Percentiles rank a stretch among this genome's conserved stretches.
These are phyloP conservation scores for Diaporthe velutina DNA, from an alignment of 2,329 filamentous ascomycete species.

Conservation along the genomic window DNA sequence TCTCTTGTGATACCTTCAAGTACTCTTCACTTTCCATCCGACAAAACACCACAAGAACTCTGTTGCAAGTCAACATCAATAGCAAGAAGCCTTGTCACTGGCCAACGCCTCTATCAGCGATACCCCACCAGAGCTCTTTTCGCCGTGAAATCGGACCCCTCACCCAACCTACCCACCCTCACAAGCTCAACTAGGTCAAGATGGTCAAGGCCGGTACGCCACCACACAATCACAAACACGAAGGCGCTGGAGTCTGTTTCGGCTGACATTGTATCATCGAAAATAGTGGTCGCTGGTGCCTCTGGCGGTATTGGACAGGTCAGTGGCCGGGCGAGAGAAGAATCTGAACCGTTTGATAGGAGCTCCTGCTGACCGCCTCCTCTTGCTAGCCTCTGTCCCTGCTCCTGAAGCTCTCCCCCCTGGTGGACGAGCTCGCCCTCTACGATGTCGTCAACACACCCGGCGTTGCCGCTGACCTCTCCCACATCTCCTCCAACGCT, in stretches of 20 bases:
- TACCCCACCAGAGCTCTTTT: conserved; percentile 38
- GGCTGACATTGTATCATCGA: conserved; percentile 31
- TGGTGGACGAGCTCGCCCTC: conserved; percentile 91
- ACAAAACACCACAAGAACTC: neutral
- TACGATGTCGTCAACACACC: conserved; percentile 99
- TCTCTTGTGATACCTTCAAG: neutral
- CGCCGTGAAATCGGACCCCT: conserved; percentile 41
- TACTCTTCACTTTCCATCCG: neutral
- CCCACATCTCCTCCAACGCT: conserved; percentile 93
- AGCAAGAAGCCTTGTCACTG: conserved; percentile 31
- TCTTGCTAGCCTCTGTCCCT: conserved; percentile 89
- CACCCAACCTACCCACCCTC: conserved; percentile 42
- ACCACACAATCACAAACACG: conserved; percentile 25
- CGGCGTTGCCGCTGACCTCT: conserved; percentile 95
- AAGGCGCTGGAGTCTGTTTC: conserved; percentile 38
- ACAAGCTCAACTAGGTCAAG: conserved; percentile 43
- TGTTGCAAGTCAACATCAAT: conserved; percentile 30
- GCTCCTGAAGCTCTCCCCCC: conserved; percentile 90
- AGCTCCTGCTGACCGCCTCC: conserved; percentile 41
- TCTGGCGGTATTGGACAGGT: conserved; percentile 99
- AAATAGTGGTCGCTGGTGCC: conserved; percentile 87
- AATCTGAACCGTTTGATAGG: conserved; percentile 14
- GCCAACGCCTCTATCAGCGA: conserved; percentile 23
- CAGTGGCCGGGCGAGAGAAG: conserved; percentile 46
- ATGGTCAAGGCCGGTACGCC: conserved; percentile 56